Evolutionary conservation across 2,329 filamentous ascomycete genomes (phyloP), one percentile per base, ranked within the genome.

Genomic region (Aspergillus pseudonomiae): DNA sequence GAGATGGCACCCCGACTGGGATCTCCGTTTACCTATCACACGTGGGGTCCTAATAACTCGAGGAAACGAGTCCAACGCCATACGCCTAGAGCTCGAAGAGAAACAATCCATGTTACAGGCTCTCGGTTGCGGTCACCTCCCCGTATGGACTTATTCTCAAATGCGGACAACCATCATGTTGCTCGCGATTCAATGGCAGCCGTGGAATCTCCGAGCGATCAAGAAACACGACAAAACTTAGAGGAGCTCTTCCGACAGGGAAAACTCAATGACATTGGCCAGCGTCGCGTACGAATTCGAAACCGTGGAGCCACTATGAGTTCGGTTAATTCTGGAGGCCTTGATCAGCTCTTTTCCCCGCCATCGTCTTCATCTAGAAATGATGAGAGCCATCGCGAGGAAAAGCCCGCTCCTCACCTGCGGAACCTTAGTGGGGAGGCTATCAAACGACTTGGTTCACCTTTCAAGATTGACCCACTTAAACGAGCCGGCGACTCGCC

Each of bases 241-340:
- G 83, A 86, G 63, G 83, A 87, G 30, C 69, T 80, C 43, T 65
- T 76, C 41, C 74, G 73, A 24, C 72, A 76, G 45, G 74, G 77
- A 54, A 78, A 77, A 63, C 63, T 77, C 28, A 74, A 74, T 32
- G 83, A 86, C 63, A 79, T 80, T 11, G 83, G 84, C 59, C 82
- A 86, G 67, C 83, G 85, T 61, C 83, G 86, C 34, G 82, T 88
- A 12, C 85, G 88, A 30, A 83, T 87, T 39, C 84, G 87, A 46
- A 87, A 83, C 68, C 85, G 88, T 50, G 87, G 87, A 60, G 88
- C 87, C 69, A 89, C 86, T 54, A 81, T 86, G 28, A 84, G 86
- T 57, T 85, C 86, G 59, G 82, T 86, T 63, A 81, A 80, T 65
- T 81, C 81, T 32, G 79, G 82, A 58, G 82, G 83, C 59, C 78